Evolutionary conservation across 345 rosid genomes (phyloP).

Genomic region (Salix suchowensis): DNA sequence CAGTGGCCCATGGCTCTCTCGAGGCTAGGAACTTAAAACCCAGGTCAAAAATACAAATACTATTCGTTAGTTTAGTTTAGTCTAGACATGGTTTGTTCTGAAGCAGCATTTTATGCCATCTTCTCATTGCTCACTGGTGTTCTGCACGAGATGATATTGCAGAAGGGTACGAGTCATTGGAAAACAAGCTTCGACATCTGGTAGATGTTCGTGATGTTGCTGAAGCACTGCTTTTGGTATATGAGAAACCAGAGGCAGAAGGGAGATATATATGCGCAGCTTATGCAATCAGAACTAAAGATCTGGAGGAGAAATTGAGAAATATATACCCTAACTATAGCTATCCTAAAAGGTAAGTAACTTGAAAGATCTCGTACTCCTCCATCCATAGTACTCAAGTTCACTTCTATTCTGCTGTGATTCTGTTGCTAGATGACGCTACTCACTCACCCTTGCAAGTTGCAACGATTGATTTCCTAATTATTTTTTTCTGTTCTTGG

Average conservation of each 20-base stretch:
- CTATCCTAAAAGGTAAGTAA: constrained; percentile 23
- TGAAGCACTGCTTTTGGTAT: constrained; percentile 18
- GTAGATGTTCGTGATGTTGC: constrained; percentile 40
- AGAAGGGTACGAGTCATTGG: constrained; percentile 44
- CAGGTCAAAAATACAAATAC: too few relatives aligned
- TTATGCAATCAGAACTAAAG: constrained; percentile 9
- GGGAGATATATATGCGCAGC: constrained; percentile 27
- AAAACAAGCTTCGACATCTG: constrained; percentile 22
- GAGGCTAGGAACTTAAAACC: too few relatives aligned
- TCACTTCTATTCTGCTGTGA: not conserved
- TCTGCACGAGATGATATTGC: constrained; percentile 3
- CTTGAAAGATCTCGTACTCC: not conserved
- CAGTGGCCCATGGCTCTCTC: too few relatives aligned
- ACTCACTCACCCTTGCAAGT: not conserved
- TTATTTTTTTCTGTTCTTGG: not conserved
- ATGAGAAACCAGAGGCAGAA: constrained; percentile 32
- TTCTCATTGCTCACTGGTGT: not conserved
- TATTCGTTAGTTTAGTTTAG: too few relatives aligned
- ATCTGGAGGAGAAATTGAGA: constrained; percentile 21
- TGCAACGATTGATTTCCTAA: not conserved
- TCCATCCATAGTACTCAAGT: not conserved
- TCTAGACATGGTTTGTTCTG: too few relatives aligned
- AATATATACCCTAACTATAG: constrained; percentile 17
- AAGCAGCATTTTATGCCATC: too few relatives aligned
- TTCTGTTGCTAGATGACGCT: not conserved